A percentile compares a stretch with the other conserved stretches of the same genome.
These are phyloP conservation scores for Termitomyces sp. DNA, from an alignment of 768 basidiomycete species.

Conservation along the genomic window DNA sequence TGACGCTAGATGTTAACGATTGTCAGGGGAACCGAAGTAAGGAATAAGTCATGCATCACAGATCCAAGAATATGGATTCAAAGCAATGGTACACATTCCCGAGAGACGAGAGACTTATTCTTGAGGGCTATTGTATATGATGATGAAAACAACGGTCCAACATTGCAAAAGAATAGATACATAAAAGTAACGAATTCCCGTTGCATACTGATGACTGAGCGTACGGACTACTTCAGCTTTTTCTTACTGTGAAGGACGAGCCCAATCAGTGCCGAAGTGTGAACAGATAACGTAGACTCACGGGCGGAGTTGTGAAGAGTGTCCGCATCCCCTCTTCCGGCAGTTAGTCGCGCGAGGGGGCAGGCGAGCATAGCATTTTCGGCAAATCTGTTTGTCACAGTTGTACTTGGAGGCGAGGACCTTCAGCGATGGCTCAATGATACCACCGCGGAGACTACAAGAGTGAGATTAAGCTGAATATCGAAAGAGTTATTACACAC, in stretches of 20 bases:
- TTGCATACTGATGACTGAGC: neutral
- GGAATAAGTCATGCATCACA: too few relatives aligned
- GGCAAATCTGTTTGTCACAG: constrained; percentile 99
- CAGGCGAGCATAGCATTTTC: constrained; percentile 99
- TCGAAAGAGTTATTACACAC: constrained; percentile 36
- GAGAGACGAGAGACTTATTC: too few relatives aligned
- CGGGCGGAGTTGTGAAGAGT: constrained; percentile 89
- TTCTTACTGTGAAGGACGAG: constrained; percentile 10
- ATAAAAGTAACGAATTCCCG: constrained; percentile 1
- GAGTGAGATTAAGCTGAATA: neutral
- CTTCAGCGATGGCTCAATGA: constrained; percentile 99
- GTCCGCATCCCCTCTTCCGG: constrained; percentile 90
- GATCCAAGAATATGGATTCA: too few relatives aligned
- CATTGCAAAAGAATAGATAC: neutral
- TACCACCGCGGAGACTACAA: constrained; percentile 86
- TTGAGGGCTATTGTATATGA: too few relatives aligned
- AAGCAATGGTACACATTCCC: too few relatives aligned
- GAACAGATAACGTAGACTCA: constrained; percentile 32
- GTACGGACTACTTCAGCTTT: constrained; percentile 17
- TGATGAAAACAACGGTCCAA: neutral
- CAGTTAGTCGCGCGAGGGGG: constrained; percentile 99
- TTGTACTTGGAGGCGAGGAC: constrained; percentile 97
- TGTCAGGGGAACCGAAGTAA: too few relatives aligned
- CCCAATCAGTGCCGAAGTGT: neutral
- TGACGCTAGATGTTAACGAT: too few relatives aligned